Conservation (phyloP, 2,329 filamentous ascomycete species). For the Colletotrichum sp. region DNA sequence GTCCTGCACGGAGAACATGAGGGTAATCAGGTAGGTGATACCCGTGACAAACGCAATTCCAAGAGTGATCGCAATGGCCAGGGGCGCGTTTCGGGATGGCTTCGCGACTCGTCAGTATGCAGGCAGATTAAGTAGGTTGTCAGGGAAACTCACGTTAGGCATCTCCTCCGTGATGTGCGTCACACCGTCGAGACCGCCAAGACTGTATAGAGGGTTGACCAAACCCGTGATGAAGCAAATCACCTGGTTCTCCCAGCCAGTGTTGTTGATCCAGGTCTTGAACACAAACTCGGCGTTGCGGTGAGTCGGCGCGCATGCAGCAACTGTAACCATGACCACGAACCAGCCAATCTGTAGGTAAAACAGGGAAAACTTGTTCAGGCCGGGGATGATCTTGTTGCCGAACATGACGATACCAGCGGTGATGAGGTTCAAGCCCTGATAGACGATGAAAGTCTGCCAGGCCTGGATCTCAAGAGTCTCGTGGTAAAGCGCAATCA, state of each 20-base stretch:
- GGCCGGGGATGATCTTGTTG: conserved; percentile 44
- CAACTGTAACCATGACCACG: conserved; percentile 51
- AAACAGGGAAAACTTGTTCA: conserved; percentile 49
- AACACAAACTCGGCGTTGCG: conserved; percentile 55
- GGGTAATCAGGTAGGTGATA: conserved; percentile 51
- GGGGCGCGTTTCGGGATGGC: conserved; percentile 41
- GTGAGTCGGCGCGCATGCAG: conserved; percentile 48
- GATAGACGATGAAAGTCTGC: conserved; percentile 53
- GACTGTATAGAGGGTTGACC: conserved; percentile 51
- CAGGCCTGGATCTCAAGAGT: conserved; percentile 45
- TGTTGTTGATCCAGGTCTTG: conserved; percentile 56
- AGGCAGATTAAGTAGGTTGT: background rate
- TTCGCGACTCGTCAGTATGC: background rate
- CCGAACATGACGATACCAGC: conserved; percentile 51
- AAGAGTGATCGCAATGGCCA: conserved; percentile 48
- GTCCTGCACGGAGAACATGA: conserved; percentile 58
- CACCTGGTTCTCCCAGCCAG: conserved; percentile 53
- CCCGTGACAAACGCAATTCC: conserved; percentile 54
- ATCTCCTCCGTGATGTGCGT: conserved; percentile 58
- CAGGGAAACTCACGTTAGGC: conserved; percentile 44
- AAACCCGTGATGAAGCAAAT: conserved; percentile 56
- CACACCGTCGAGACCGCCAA: conserved; percentile 52
- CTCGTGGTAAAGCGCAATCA: conserved; percentile 45
- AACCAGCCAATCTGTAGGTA: conserved; percentile 54
- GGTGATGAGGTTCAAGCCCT: conserved; percentile 46